Percentiles rank a stretch among this genome's conserved stretches.
phyloP scores from a whole-genome alignment of 176 grass and related monocot species.

The Alopecurus myosuroides region DNA sequence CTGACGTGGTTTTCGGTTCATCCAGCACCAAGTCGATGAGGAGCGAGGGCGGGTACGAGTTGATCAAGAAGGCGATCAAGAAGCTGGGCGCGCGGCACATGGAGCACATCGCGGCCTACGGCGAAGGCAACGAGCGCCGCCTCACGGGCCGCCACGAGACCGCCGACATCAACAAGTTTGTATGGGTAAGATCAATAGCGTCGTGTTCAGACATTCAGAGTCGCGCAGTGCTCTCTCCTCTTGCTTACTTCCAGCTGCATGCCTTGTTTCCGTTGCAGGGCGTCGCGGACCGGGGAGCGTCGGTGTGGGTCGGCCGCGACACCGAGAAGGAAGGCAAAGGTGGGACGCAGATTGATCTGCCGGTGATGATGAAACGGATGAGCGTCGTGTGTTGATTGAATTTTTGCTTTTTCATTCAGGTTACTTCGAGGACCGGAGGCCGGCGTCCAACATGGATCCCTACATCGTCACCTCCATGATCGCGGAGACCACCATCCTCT shows the following conservation, averaged over 20 bases:
- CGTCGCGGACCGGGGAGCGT: constrained; percentile 73
- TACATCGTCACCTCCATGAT: constrained; percentile 78
- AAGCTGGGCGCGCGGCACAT: constrained; percentile 58
- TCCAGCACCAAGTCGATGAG: constrained; percentile 88
- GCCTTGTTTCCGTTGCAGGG: constrained; percentile 44
- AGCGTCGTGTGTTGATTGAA: not conserved
- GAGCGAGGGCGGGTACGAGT: constrained; percentile 65
- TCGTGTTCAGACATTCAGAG: not conserved
- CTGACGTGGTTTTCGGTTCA: not conserved
- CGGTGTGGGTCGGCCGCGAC: constrained; percentile 74
- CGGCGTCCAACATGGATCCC: too few relatives aligned
- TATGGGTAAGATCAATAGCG: constrained; percentile 35
- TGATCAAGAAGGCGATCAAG: constrained; percentile 72
- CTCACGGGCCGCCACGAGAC: constrained; percentile 90
- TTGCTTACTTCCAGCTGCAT: not conserved
- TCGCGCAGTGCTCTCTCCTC: not conserved
- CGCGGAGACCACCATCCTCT: constrained; percentile 68
- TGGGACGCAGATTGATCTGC: not conserved
- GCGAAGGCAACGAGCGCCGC: constrained; percentile 82
- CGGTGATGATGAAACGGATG: not conserved
- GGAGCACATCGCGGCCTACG: constrained; percentile 85
- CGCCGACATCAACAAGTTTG: constrained; percentile 85
- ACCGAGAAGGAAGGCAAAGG: constrained; percentile 78
- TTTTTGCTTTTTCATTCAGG: constrained; percentile 30
- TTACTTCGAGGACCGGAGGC: constrained; percentile 86